phyloP scores from a whole-genome alignment of 2,329 filamentous ascomycete species.

The Onygenales sp. region DNA sequence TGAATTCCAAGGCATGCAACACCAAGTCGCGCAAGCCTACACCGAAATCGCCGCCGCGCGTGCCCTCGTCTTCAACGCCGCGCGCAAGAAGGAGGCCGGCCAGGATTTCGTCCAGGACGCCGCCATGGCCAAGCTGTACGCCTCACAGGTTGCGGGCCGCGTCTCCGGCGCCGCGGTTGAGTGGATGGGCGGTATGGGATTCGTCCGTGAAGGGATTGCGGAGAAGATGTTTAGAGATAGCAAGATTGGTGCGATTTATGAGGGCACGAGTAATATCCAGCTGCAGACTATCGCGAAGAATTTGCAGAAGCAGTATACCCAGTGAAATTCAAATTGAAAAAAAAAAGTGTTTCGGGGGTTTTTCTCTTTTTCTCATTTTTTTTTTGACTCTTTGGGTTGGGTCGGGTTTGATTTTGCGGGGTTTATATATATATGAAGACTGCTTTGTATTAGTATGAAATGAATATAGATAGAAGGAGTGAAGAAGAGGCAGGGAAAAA shows the following conservation, averaged over 20 bases:
- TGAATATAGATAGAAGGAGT: background rate
- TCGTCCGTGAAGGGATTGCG: slow-evolving; percentile 87
- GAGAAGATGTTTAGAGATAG: slow-evolving; percentile 98
- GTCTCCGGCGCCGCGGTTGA: slow-evolving; percentile 83
- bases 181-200: slow-evolving; percentile 99
- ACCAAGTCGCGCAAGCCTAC: slow-evolving; percentile 94
- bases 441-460: no score
- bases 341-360: background rate
- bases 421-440: no score
- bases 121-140: slow-evolving; percentile 95
- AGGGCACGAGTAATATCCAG: slow-evolving; percentile 65
- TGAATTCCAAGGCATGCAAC: slow-evolving; percentile 98
- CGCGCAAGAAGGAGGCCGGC: slow-evolving; percentile 95
- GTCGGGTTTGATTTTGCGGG: no score
- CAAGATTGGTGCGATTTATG: slow-evolving; percentile 98
- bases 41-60: slow-evolving; percentile 87
- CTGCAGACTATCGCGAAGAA: slow-evolving; percentile 62
- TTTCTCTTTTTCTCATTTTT: background rate
- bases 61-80: slow-evolving; percentile 88
- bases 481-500: background rate
- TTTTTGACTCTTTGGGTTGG: no score
- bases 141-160: slow-evolving; percentile 81
- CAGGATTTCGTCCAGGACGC: slow-evolving; percentile 92
- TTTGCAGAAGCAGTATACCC: slow-evolving; percentile 60
- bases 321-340: slow-evolving; percentile 23